Evolutionary conservation across 73 alveolate genomes (phyloP).

Genomic region (Durusdinium trenchii): DNA sequence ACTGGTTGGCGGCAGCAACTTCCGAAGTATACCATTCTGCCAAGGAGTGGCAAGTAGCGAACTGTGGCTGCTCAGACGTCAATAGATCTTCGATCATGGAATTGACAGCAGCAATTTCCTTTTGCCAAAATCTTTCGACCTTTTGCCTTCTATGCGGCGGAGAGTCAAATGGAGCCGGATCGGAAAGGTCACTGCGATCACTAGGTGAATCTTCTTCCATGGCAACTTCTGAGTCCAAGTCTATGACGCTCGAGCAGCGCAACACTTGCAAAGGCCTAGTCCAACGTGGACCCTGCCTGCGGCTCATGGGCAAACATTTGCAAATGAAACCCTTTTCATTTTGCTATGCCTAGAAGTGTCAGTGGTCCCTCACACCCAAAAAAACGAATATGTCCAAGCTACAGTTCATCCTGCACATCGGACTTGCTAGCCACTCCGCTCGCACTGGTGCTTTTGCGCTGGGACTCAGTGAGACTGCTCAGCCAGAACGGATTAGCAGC

Average conservation of each 20-base stretch:
- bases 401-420: no score
- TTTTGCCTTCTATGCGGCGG: neutral
- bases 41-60: no score
- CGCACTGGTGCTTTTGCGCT: neutral
- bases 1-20: no score
- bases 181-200: neutral
- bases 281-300: neutral
- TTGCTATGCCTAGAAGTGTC: neutral
- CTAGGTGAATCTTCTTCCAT: neutral
- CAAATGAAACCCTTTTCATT: neutral
- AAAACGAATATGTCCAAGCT: neutral
- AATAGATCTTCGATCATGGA: neutral
- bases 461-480: neutral
- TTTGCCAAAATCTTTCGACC: neutral
- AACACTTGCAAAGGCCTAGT: neutral
- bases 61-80: no score
- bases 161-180: neutral
- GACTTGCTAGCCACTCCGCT: neutral
- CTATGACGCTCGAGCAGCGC: neutral
- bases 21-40: no score
- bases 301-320: neutral
- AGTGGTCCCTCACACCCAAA: neutral
- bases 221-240: no score
- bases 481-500: neutral
- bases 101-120: neutral